Evolutionary conservation across 2,329 filamentous ascomycete species (phyloP).

Genomic region (Xylaria sp.): DNA sequence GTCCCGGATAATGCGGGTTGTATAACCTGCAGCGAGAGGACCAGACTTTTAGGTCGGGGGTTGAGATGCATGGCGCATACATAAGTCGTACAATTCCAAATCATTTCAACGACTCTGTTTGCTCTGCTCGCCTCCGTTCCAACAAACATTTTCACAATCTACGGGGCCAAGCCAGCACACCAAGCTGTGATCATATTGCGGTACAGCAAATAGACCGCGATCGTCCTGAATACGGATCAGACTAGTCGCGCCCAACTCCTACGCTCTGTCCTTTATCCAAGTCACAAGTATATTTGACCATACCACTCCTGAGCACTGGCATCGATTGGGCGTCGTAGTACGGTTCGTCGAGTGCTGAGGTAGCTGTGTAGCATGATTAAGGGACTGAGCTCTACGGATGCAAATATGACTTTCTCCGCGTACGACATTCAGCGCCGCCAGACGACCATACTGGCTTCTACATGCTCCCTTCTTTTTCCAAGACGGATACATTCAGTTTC

Average conservation of each 20-base stretch:
- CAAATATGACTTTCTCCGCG: neutral
- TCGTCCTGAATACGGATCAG: neutral
- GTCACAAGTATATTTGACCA: neutral
- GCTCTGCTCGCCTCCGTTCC: neutral
- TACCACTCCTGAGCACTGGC: neutral
- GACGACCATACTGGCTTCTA: neutral
- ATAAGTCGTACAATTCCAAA: slow-evolving; percentile 28
- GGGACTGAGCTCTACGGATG: neutral
- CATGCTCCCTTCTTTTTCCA: neutral
- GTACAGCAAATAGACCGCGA: neutral
- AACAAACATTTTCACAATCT: neutral
- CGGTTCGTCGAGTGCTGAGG: neutral
- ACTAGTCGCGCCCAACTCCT: neutral
- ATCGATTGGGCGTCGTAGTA: neutral
- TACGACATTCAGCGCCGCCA: neutral
- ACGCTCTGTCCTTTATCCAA: neutral
- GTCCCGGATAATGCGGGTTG: neutral
- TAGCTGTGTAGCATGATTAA: neutral
- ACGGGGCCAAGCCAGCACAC: neutral
- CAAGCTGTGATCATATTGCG: neutral
- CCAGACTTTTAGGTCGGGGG: neutral
- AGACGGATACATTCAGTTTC: neutral
- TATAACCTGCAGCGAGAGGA: slow-evolving; percentile 2
- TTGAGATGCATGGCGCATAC: neutral
- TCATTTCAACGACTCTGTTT: slow-evolving; percentile 1